Conservation (phyloP, 495 filamentous ascomycete genomes). For the Parmelia sp. region DNA sequence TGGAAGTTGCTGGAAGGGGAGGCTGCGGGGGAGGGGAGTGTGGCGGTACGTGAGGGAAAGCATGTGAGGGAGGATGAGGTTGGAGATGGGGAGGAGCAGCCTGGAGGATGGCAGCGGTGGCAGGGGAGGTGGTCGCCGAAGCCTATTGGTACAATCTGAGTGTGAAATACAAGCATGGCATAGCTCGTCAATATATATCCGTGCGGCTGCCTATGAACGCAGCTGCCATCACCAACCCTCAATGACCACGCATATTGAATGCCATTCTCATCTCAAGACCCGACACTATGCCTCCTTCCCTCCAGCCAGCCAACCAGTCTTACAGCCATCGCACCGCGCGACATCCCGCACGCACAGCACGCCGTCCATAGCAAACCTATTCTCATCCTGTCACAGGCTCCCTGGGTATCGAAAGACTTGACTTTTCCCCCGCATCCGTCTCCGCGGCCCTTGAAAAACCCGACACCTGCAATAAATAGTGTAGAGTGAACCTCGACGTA, state of each 20-base stretch:
- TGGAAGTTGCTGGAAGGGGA: conserved; percentile 46
- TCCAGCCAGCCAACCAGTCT: too few relatives aligned
- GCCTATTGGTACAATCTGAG: conserved; percentile 38
- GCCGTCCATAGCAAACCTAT: not conserved
- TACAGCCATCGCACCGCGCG: not conserved
- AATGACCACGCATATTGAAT: not conserved
- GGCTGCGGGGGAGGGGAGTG: not conserved
- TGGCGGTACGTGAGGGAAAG: not conserved
- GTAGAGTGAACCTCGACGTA: too few relatives aligned
- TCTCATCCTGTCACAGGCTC: too few relatives aligned
- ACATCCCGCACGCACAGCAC: not conserved
- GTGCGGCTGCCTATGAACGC: not conserved
- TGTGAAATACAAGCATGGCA: not conserved
- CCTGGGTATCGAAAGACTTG: not conserved
- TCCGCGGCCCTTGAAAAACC: not conserved
- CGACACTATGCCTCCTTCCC: too few relatives aligned
- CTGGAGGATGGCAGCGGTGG: conserved; percentile 46
- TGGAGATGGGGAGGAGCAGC: conserved; percentile 30
- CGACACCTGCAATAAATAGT: too few relatives aligned
- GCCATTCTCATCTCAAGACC: too few relatives aligned
- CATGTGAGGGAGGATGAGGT: conserved; percentile 10
- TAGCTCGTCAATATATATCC: not conserved
- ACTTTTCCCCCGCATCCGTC: not conserved
- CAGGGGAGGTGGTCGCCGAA: conserved; percentile 53
- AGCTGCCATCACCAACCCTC: not conserved